A percentile compares a stretch with the other conserved stretches of the same genome.
phyloP scores from a whole-genome alignment of 768 basidiomycete genomes.

The Lactifluus echinatus region DNA sequence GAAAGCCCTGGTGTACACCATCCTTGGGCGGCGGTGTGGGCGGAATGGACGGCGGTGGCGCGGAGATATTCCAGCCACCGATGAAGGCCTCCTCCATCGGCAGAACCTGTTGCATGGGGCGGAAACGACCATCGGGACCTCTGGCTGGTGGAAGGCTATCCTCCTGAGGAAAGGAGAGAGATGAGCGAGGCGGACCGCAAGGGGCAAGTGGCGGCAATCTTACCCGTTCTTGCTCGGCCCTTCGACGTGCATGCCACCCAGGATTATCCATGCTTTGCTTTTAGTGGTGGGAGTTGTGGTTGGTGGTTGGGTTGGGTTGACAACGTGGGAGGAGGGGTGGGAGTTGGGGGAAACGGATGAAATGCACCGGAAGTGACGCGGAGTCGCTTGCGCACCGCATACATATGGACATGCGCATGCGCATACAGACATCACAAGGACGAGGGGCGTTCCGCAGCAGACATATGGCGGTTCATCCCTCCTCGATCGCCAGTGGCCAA shows the following conservation, averaged over 20 bases:
- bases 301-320: too few relatives aligned
- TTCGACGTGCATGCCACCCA: conserved; percentile 66
- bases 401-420: not conserved
- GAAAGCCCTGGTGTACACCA: not conserved
- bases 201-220: not conserved
- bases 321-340: not conserved
- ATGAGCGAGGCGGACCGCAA: conserved; percentile 26
- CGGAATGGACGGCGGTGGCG: conserved; percentile 25
- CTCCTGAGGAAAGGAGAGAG: conserved; percentile 20
- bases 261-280: conserved; percentile 52
- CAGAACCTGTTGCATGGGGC: conserved; percentile 46
- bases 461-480: too few relatives aligned
- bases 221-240: conserved; percentile 44
- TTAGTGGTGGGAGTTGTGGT: not conserved
- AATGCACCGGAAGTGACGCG: too few relatives aligned
- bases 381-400: too few relatives aligned
- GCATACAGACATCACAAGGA: too few relatives aligned
- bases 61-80: conserved; percentile 41
- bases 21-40: conserved; percentile 49
- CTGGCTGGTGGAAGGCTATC: conserved; percentile 26
- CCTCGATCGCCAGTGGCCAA: too few relatives aligned
- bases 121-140: conserved; percentile 41
- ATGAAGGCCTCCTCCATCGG: conserved; percentile 58
- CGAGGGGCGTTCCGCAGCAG: too few relatives aligned
- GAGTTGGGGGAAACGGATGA: too few relatives aligned